Percentiles rank a stretch among this genome's conserved stretches.
phyloP scores from a whole-genome alignment of 306 rosid species.

The Cucumis cinereus region DNA sequence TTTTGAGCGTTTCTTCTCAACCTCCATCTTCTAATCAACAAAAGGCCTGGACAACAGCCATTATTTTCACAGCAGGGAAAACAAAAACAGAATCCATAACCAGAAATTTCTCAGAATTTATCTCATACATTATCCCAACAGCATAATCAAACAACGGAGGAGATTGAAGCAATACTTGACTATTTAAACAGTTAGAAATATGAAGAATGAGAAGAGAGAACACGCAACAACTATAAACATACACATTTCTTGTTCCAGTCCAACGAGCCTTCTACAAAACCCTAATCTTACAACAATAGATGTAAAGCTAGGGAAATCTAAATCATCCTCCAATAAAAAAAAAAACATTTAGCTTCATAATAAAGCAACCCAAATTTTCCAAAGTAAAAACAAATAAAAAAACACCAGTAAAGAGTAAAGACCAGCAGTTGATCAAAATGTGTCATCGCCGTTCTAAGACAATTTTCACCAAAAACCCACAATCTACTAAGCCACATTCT shows the following conservation, averaged over 20 bases:
- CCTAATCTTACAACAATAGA: slow-evolving; percentile 2
- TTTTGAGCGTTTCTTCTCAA: slow-evolving; percentile 69
- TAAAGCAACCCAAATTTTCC: neutral
- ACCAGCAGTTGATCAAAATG: slow-evolving; percentile 1
- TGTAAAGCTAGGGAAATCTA: neutral
- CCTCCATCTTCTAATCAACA: slow-evolving; percentile 34
- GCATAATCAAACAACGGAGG: neutral
- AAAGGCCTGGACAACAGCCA: neutral
- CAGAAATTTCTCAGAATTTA: neutral
- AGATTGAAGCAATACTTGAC: neutral
- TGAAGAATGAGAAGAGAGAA: neutral
- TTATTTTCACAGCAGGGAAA: neutral
- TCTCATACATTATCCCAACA: neutral
- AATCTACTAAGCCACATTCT: slow-evolving; percentile 20
- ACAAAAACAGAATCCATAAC: neutral
- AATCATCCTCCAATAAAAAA: neutral
- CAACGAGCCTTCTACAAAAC: neutral
- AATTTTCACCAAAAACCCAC: neutral
- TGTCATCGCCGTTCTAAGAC: neutral
- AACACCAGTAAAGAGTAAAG: neutral
- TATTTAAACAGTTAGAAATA: neutral
- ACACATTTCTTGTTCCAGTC: neutral
- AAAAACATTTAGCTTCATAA: neutral
- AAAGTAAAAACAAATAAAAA: neutral
- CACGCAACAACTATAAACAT: neutral